These are phyloP conservation scores for Diaporthe amygdali DNA, from an alignment of 2,329 filamentous ascomycete species.

Conservation along the genomic window DNA sequence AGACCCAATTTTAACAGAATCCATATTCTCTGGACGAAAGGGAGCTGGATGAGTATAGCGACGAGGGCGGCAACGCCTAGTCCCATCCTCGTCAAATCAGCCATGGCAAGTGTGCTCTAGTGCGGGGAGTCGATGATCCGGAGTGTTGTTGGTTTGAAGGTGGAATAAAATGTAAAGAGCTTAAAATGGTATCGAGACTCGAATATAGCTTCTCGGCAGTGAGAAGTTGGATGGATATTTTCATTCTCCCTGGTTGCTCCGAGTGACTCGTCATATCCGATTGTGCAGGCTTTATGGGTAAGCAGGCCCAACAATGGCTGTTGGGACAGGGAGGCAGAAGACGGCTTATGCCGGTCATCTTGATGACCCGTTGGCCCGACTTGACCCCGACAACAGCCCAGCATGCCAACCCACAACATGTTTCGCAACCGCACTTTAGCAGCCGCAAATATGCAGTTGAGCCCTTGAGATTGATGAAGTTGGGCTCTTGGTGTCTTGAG, in stretches of 20 bases:
- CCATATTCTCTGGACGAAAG: not conserved
- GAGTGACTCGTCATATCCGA: not conserved
- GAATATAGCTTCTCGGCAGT: not conserved
- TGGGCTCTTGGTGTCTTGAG: not conserved
- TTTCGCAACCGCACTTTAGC: too few relatives aligned
- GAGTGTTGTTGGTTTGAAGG: not conserved
- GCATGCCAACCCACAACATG: too few relatives aligned
- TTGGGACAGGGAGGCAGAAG: too few relatives aligned
- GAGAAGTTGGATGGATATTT: not conserved
- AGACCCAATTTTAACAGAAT: slow-evolving; percentile 28
- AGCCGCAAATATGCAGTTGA: too few relatives aligned
- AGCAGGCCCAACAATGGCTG: not conserved
- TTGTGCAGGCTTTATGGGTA: not conserved
- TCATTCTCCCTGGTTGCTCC: not conserved
- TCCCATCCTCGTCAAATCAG: not conserved
- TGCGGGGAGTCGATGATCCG: not conserved
- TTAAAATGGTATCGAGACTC: not conserved
- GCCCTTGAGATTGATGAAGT: too few relatives aligned
- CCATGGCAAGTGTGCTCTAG: not conserved
- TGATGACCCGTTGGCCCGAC: not conserved
- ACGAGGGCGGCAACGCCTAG: not conserved
- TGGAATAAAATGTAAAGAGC: too few relatives aligned
- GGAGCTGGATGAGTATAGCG: not conserved
- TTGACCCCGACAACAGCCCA: not conserved
- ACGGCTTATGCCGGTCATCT: too few relatives aligned